These are phyloP conservation scores for Eimeria praecox DNA, from an alignment of 169 alveolate genomes.

Conservation along the genomic window DNA sequence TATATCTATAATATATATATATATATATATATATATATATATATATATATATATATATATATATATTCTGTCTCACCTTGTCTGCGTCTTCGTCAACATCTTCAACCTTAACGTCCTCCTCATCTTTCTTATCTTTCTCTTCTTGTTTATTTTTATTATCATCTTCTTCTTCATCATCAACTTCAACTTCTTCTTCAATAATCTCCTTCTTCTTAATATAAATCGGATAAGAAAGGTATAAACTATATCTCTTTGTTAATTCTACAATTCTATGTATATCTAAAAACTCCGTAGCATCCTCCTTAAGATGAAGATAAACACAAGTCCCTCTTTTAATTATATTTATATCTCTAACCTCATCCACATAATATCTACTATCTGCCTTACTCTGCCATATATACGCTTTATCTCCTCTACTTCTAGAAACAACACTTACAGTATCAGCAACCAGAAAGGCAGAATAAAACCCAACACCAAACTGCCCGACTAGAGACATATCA, in stretches of 20 bases:
- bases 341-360: slow-evolving; percentile 98
- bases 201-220: slow-evolving; percentile 92
- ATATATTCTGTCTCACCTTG: slow-evolving; percentile 46
- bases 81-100: slow-evolving; percentile 87
- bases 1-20: too few relatives aligned
- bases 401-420: slow-evolving; percentile 89
- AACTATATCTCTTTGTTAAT: slow-evolving; percentile 96
- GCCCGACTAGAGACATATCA: slow-evolving; percentile 98
- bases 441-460: slow-evolving; percentile 99
- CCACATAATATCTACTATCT: slow-evolving; percentile 96
- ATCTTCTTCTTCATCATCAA: slow-evolving; percentile 87
- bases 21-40: background rate
- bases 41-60: background rate
- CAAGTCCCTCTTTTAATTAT: slow-evolving; percentile 99
- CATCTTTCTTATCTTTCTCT: slow-evolving; percentile 79
- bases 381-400: slow-evolving; percentile 99
- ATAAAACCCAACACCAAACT: slow-evolving; percentile 99
- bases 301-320: slow-evolving; percentile 98
- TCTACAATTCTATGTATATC: slow-evolving; percentile 92
- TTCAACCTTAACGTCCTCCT: slow-evolving; percentile 83
- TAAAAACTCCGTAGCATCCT: slow-evolving; percentile 98
- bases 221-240: slow-evolving; percentile 98
- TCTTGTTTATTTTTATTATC: slow-evolving; percentile 57
- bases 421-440: slow-evolving; percentile 97
- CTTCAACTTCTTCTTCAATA: slow-evolving; percentile 86